Base-by-base conservation (phyloP, 345 rosid species). In the Eucalyptus fibrosa region DNA sequence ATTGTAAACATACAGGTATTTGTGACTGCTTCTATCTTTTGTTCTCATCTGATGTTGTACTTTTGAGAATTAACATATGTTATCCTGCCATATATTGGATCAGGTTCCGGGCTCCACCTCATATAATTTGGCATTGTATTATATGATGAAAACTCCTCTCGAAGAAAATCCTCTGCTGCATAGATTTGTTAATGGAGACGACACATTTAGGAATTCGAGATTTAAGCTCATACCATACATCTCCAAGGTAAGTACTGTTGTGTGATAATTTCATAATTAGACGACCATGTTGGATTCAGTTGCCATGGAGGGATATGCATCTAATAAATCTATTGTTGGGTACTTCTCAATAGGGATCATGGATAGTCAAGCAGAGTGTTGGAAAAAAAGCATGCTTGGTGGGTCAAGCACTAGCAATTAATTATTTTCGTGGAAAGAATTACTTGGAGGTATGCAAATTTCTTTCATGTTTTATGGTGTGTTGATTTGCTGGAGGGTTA, bases 331-430 rank as follows among this genome's bases (percentile, higher is more conserved):
- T 72, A 34, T 34, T 72, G 82, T 88, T 72, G 47, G 49, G 44
- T 89, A 62, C 87, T 50, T n/a, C 42, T 81, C 55, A 42, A 86
- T 89, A 96, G 98, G 99, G 99, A 72, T 96, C 99, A 59, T 97
- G 99, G 99, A 95, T 98, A 56, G 99, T 96, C 56, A 98, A 96
- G 94, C 99, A 96, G 89, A 96, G 99, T 89, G 98, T 98, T 87
- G 99, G 99, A 50, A 98, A 97, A 93, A 96, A 96, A 88, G 96
- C 98, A 49, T 94, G 98, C 92, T 91, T 98, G 90, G 89, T 98
- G 23, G 99, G 98, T 88, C 98, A 95, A 82, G 93, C 95, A 67
- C 99, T 98, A 16, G 97, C 95, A 92, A 91, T 93, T 9, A 91
- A 91, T 89, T 97, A 97, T 87, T 94, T 87, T 86, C 95, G 92